Evolutionary conservation across 129 eudicot genomes (phyloP).

Genomic region (Pulicaria dysenterica): DNA sequence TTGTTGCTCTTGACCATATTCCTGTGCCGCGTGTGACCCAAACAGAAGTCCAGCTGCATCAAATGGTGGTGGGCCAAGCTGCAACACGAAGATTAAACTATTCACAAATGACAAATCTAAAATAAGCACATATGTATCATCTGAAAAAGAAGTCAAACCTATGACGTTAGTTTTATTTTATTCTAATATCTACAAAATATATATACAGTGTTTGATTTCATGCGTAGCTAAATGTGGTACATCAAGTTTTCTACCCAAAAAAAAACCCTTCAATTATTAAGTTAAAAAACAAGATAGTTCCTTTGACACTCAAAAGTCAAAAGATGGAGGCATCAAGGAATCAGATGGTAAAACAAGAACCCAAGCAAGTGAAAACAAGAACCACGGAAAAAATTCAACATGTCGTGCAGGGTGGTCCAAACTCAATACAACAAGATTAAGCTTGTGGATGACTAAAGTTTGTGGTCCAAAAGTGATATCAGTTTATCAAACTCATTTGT

Average conservation of each 20-base stretch:
- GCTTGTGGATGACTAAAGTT: constrained; percentile 31
- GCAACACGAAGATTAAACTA: constrained; percentile 34
- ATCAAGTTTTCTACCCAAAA: neutral
- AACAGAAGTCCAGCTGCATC: constrained; percentile 69
- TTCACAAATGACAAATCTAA: constrained; percentile 13
- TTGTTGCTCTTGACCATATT: constrained; percentile 64
- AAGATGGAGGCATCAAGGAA: constrained; percentile 25
- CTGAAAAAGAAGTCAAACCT: constrained; percentile 15
- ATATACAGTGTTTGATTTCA: neutral
- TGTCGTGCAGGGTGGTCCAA: constrained; percentile 42
- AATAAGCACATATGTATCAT: constrained; percentile 22
- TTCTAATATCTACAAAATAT: neutral
- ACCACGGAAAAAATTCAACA: constrained; percentile 20
- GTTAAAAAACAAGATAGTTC: neutral
- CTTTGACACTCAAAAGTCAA: constrained; percentile 16
- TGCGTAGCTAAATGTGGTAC: neutral
- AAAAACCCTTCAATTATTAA: neutral
- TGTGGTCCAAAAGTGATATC: constrained; percentile 40
- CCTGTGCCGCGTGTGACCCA: constrained; percentile 63
- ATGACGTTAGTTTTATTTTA: neutral
- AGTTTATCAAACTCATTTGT: constrained; percentile 31
- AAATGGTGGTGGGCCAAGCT: constrained; percentile 61
- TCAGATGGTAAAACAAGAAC: constrained; percentile 14
- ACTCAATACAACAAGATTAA: constrained; percentile 22
- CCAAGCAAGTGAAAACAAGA: constrained; percentile 36